phyloP scores from a whole-genome alignment of 192 early-diverging fungal genomes.

The Rhizoclosmatium sp. region DNA sequence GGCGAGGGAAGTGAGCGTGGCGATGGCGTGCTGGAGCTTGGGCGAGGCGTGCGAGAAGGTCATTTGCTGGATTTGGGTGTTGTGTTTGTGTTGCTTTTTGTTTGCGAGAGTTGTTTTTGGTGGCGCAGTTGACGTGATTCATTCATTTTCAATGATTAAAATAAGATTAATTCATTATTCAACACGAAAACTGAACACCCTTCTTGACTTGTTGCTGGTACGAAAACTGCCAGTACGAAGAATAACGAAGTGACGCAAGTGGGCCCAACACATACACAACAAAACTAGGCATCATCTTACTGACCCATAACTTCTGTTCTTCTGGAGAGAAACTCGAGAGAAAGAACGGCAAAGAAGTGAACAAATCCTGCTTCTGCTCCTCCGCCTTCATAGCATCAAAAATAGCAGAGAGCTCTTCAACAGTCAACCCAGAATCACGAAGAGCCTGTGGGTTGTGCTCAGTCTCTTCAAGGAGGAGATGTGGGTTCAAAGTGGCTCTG shows the following conservation, averaged over 20 bases:
- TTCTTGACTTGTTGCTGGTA: not conserved
- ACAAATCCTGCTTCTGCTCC: not conserved
- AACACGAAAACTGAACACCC: too few relatives aligned
- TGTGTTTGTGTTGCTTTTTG: too few relatives aligned
- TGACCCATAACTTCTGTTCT: not conserved
- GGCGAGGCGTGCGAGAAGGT: not conserved
- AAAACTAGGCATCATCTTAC: not conserved
- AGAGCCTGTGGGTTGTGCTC: not conserved
- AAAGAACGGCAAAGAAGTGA: not conserved
- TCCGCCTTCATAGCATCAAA: not conserved
- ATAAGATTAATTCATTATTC: too few relatives aligned
- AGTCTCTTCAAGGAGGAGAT: conserved; percentile 2
- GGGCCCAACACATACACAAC: not conserved
- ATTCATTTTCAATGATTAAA: too few relatives aligned
- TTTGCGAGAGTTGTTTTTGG: too few relatives aligned
- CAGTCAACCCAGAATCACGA: not conserved
- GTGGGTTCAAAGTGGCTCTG: not conserved
- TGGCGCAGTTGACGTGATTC: too few relatives aligned
- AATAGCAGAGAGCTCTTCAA: not conserved
- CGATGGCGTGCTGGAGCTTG: not conserved
- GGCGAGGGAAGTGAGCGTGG: not conserved
- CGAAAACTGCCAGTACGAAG: conserved; percentile 22
- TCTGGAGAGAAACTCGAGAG: not conserved
- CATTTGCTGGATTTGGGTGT: too few relatives aligned
- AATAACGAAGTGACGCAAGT: not conserved